Base-by-base conservation (phyloP, 2,329 filamentous ascomycete species). In the Colletotrichum neosansevieriae region DNA sequence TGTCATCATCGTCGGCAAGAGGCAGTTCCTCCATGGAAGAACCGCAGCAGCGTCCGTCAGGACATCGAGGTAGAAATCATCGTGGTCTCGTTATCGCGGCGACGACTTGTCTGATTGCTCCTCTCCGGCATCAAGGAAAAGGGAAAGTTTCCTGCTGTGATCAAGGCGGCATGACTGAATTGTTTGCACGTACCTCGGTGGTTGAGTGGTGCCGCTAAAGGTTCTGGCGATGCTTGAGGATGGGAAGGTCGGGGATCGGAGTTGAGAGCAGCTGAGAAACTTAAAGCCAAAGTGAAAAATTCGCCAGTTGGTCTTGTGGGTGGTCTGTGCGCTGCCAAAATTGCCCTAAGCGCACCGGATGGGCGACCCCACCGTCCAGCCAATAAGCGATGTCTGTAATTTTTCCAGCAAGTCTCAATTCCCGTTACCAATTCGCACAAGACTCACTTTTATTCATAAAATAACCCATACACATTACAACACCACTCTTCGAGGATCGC, bases 401-500 rank as follows among this genome's bases (percentile, higher is more conserved):
- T 51, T 64, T 53, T 63, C 32, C 54, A 34, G 66, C 66, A 69
- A 51, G 61, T 38, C 29, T 50, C 54, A 49, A 71, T 69, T 53
- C 49, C 29, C 29, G 49, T 36, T 29, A 29, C 3, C 24, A 53
- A 69, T 67, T 38, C 70, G 75, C 75, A 72, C 69, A 72, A 68
- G 73, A 58, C 29, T 70, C 67, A 69, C 29, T 60, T 68, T 61
- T 72, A 74, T 74, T 72, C 69, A 75, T 73, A 76, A 74, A 74
- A 73, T 75, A 79, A 38, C 76, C 79, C 74, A 75, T 75, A 75
- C 50, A 74, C 78, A 72, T 76, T 69, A 81, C 75, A 75, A 74
- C 78, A 72, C 76, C 67, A 81, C 86, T 89, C 87, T 89, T 89
- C 88, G 88, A 89, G 88, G 88, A 89, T 89, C 86, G 86, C 83